These are phyloP conservation scores for Floccularia luteovirens DNA, from an alignment of 768 basidiomycete genomes.

Conservation along the genomic window DNA sequence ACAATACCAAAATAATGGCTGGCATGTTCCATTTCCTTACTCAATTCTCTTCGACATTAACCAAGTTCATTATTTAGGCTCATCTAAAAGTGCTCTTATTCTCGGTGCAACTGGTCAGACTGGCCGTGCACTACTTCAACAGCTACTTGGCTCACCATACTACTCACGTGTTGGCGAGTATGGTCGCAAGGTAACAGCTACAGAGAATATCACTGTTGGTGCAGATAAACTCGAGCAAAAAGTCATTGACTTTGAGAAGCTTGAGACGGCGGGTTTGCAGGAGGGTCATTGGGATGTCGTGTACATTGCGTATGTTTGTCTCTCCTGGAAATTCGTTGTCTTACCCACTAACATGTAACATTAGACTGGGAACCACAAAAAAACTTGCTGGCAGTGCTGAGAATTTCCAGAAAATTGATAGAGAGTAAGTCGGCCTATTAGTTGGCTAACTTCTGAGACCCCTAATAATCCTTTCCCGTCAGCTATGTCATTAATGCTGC, in stretches of 20 bases:
- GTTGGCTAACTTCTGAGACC: background rate
- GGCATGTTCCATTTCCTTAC: no score
- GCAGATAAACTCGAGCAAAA: conserved; percentile 64
- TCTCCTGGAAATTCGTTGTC: background rate
- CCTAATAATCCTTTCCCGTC: background rate
- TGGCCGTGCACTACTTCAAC: conserved; percentile 52
- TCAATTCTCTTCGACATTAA: no score
- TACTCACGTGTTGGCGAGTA: conserved; percentile 61
- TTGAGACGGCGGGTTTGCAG: conserved; percentile 41
- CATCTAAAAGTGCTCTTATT: conserved; percentile 51
- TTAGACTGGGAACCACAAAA: conserved; percentile 59
- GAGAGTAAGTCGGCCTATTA: conserved; percentile 40
- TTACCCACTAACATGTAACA: background rate
- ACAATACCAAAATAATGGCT: no score
- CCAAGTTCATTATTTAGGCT: no score
- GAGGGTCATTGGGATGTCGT: conserved; percentile 68
- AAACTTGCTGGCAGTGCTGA: conserved; percentile 53
- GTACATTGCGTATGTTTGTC: conserved; percentile 48
- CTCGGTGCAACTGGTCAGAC: conserved; percentile 70
- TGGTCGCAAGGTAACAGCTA: conserved; percentile 53
- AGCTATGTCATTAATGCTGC: conserved; percentile 77
- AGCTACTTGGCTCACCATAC: conserved; percentile 49
- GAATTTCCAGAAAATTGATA: conserved; percentile 71
- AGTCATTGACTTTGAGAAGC: conserved; percentile 60
- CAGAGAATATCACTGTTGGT: conserved; percentile 26